phyloP scores from a whole-genome alignment of 352 stramenopile species.

The Globisporangium okanoganense region DNA sequence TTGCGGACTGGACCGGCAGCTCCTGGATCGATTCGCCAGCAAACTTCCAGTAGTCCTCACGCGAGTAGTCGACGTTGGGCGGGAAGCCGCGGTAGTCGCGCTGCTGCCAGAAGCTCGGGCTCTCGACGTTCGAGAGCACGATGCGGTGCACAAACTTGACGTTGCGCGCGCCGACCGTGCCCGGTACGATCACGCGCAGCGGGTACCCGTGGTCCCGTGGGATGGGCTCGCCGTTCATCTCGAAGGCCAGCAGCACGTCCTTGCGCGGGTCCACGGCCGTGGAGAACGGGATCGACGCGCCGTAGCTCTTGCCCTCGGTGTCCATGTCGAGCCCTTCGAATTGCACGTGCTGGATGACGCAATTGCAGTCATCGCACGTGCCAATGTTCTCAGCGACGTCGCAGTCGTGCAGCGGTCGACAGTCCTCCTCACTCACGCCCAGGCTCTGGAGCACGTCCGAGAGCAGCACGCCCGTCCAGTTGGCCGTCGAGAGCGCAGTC shows the following conservation, averaged over 20 bases:
- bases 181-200: constrained; percentile 95
- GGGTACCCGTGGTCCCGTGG: constrained; percentile 96
- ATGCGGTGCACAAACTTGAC: constrained; percentile 98
- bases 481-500: constrained; percentile 92
- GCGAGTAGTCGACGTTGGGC: constrained; percentile 83
- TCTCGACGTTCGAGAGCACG: constrained; percentile 72
- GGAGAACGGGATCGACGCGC: constrained; percentile 89
- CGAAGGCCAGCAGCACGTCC: constrained; percentile 97
- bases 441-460: constrained; percentile 89
- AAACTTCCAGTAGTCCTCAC: constrained; percentile 82
- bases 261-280: constrained; percentile 94
- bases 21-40: constrained; percentile 89
- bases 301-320: constrained; percentile 84
- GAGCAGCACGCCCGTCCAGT: constrained; percentile 93
- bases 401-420: constrained; percentile 45
- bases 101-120: constrained; percentile 90
- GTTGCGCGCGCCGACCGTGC: constrained; percentile 92
- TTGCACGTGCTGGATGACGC: constrained; percentile 83
- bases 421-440: constrained; percentile 80
- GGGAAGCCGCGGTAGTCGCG: constrained; percentile 91
- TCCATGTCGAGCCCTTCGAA: constrained; percentile 77
- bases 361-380: constrained; percentile 48
- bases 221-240: constrained; percentile 96
- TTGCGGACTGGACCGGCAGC: constrained; percentile 88
- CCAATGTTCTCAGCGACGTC: constrained; percentile 52